These are phyloP conservation scores for Sarcocystis neurona DNA, from an alignment of 169 alveolate genomes.

Conservation along the genomic window DNA sequence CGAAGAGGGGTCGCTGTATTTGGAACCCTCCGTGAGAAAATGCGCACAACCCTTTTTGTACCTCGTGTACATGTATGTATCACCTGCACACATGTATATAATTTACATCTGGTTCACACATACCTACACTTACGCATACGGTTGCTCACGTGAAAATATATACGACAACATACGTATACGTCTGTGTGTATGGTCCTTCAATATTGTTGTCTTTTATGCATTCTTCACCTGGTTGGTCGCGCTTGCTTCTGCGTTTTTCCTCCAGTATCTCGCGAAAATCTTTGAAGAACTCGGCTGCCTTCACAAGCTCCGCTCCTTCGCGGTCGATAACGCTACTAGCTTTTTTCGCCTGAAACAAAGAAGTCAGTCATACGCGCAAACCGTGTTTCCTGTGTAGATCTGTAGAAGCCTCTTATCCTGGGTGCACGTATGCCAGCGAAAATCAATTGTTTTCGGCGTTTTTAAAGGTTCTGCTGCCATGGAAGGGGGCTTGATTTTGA, in stretches of 20 bases:
- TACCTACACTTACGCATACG: not conserved
- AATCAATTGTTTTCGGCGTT: not conserved
- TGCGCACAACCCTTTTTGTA: no score
- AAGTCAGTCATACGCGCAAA: slow-evolving; percentile 4
- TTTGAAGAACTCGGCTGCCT: slow-evolving; percentile 56
- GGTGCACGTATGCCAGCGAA: not conserved
- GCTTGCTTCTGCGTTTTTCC: not conserved
- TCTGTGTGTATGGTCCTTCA: no score
- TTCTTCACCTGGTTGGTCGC: no score
- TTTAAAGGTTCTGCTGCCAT: not conserved
- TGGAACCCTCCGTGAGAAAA: no score
- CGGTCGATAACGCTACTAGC: slow-evolving; percentile 54
- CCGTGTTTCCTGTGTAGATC: not conserved
- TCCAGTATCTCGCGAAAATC: slow-evolving; percentile 63
- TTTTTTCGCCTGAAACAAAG: slow-evolving; percentile 50
- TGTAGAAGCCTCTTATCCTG: not conserved
- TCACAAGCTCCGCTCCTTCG: slow-evolving; percentile 57
- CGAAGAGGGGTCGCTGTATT: no score
- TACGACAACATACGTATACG: no score
- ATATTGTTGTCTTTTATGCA: no score
- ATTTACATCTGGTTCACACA: no score
- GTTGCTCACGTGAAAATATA: no score
- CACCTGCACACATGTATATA: no score
- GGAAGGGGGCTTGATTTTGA: not conserved
- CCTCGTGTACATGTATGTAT: no score